Percentiles rank a stretch among this genome's conserved stretches.
phyloP scores from a whole-genome alignment of 371 early-diverging fungal species.

The Catenaria anguillulae region DNA sequence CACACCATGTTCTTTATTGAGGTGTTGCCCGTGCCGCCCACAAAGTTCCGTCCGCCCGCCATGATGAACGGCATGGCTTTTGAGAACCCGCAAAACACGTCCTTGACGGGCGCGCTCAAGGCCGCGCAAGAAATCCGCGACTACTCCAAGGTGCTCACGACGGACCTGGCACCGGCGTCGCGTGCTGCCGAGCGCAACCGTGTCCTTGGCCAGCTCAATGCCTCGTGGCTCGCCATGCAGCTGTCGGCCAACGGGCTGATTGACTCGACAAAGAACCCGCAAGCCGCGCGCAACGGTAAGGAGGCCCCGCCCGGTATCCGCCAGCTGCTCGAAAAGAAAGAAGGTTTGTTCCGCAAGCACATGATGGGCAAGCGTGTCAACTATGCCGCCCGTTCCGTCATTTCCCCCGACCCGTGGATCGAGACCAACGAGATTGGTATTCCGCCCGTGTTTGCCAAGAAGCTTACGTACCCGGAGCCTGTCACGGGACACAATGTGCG shows the following conservation, averaged over 20 bases:
- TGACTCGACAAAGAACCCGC: constrained; percentile 73
- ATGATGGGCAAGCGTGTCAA: constrained; percentile 99
- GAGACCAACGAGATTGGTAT: constrained; percentile 98
- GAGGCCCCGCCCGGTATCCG: constrained; percentile 75
- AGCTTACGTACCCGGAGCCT: constrained; percentile 95
- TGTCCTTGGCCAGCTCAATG: constrained; percentile 84
- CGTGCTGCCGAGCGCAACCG: constrained; percentile 92
- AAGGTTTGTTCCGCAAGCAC: constrained; percentile 98
- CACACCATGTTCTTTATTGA: constrained; percentile 91
- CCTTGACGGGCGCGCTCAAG: constrained; percentile 69
- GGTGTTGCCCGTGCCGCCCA: constrained; percentile 86
- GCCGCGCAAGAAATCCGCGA: constrained; percentile 53
- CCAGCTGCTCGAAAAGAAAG: constrained; percentile 98
- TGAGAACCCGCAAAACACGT: constrained; percentile 89
- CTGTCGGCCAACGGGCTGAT: constrained; percentile 78
- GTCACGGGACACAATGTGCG: constrained; percentile 97
- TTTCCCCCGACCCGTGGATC: constrained; percentile 98
- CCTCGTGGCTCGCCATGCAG: constrained; percentile 72
- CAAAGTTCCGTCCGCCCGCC: constrained; percentile 89
- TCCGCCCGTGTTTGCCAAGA: constrained; percentile 93
- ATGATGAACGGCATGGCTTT: constrained; percentile 75
- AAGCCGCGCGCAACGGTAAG: constrained; percentile 33
- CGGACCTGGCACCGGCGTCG: constrained; percentile 96
- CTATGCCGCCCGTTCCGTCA: constrained; percentile 98
- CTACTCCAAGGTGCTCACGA: constrained; percentile 33